phyloP scores from a whole-genome alignment of 768 basidiomycete species.

The Kwoniella pini region DNA sequence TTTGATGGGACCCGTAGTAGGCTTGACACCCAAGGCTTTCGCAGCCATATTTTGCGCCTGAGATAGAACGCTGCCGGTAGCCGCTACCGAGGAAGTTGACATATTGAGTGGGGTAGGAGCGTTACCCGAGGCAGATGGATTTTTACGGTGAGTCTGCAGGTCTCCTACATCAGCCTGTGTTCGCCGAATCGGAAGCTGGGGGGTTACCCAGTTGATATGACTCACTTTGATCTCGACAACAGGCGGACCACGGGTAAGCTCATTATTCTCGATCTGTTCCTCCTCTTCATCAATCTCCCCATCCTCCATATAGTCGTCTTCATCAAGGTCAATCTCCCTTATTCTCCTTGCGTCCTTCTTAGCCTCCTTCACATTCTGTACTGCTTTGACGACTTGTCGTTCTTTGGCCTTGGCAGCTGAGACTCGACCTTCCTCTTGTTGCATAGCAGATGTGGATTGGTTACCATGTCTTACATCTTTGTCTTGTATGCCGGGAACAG shows the following conservation, averaged over 20 bases:
- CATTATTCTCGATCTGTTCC: constrained; percentile 5
- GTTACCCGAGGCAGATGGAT: constrained; percentile 9
- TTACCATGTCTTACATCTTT: constrained; percentile 14
- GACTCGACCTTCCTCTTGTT: neutral
- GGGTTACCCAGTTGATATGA: no score
- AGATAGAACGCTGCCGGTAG: constrained; percentile 9
- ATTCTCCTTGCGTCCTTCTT: neutral
- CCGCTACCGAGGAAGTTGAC: constrained; percentile 24
- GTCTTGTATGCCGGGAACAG: constrained; percentile 5
- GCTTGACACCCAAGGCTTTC: constrained; percentile 42
- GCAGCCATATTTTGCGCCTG: constrained; percentile 29
- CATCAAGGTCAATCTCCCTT: no score
- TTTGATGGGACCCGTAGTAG: constrained; percentile 60
- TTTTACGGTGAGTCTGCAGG: constrained; percentile 12
- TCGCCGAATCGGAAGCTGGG: neutral
- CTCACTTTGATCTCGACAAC: constrained; percentile 6
- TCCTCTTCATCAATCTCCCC: constrained; percentile 16
- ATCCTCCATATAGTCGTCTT: constrained; percentile 18
- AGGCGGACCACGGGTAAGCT: neutral
- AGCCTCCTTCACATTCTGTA: neutral
- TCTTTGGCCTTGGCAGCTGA: neutral
- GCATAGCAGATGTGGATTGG: neutral
- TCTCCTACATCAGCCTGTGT: neutral
- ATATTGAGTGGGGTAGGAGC: constrained; percentile 16
- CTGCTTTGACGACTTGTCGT: neutral